A percentile compares a stretch with the other conserved stretches of the same genome.
phyloP scores from a whole-genome alignment of 1,284 basidiomycete species.

The Laetiporus sulphureus region DNA sequence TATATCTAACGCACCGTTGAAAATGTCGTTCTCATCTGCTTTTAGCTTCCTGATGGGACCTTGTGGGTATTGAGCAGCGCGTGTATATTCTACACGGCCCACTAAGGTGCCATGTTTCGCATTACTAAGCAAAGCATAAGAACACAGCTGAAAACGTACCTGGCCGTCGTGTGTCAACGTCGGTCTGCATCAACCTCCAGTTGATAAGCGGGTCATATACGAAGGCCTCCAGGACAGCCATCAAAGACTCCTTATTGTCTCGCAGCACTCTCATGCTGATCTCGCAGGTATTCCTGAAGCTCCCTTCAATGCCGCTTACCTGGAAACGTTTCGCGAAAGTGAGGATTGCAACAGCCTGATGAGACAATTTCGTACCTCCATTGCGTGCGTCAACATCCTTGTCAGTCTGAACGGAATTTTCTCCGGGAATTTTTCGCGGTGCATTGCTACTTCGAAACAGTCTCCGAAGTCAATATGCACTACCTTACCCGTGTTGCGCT shows the following conservation, averaged over 20 bases:
- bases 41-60: constrained; percentile 68
- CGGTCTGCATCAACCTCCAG: constrained; percentile 79
- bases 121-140: too few relatives aligned
- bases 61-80: constrained; percentile 67
- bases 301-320: constrained; percentile 97
- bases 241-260: constrained; percentile 95
- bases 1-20: constrained; percentile 48
- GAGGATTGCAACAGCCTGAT: constrained; percentile 1
- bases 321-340: constrained; percentile 24
- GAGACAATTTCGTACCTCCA: constrained; percentile 69
- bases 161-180: constrained; percentile 53
- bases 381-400: constrained; percentile 97
- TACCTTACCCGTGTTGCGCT: constrained; percentile 91
- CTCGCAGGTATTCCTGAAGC: constrained; percentile 94
- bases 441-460: constrained; percentile 93
- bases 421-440: constrained; percentile 98
- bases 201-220: constrained; percentile 88
- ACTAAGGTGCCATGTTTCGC: too few relatives aligned
- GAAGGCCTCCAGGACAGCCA: constrained; percentile 96
- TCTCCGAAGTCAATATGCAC: constrained; percentile 95
- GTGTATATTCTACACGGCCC: constrained; percentile 54
- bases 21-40: constrained; percentile 79
- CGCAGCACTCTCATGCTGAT: constrained; percentile 96
- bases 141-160: constrained; percentile 31
- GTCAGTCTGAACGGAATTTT: constrained; percentile 98